A percentile compares a stretch with the other conserved stretches of the same genome.
These are phyloP conservation scores for Lichtheimia hyalospora DNA, from an alignment of 371 early-diverging fungal species.

Conservation along the genomic window DNA sequence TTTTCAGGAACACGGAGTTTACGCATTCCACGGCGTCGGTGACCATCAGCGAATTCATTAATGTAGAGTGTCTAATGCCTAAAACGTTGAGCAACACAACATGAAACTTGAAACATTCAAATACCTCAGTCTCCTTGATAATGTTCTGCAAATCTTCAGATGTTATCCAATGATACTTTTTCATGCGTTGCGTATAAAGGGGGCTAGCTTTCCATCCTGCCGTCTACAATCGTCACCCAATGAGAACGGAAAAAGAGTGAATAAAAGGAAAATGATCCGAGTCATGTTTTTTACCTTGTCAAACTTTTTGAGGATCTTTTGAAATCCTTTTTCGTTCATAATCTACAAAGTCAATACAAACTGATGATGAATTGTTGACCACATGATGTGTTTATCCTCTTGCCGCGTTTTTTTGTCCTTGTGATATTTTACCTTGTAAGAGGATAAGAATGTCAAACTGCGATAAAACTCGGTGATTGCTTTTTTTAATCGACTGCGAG, in stretches of 20 bases:
- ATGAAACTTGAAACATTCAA: background rate
- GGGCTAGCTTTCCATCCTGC: conserved; percentile 52
- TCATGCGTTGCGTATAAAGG: conserved; percentile 54
- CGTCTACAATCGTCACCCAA: conserved; percentile 17
- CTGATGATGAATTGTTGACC: too few species aligned
- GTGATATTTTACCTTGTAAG: conserved; percentile 55
- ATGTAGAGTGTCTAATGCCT: conserved; percentile 54
- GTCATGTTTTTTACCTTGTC: conserved; percentile 52
- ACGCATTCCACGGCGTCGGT: conserved; percentile 67
- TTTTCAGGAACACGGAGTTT: conserved; percentile 63
- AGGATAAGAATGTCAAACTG: conserved; percentile 71
- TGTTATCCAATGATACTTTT: conserved; percentile 61
- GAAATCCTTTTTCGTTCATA: conserved; percentile 73
- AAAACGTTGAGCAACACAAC: too few species aligned
- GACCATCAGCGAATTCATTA: conserved; percentile 65
- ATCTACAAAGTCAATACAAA: conserved; percentile 23
- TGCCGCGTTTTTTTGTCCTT: too few species aligned
- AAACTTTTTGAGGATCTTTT: conserved; percentile 81
- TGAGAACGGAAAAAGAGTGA: background rate
- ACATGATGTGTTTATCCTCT: too few species aligned
- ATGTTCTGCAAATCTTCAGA: conserved; percentile 55
- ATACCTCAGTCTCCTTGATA: conserved; percentile 62
- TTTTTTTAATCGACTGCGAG: conserved; percentile 65
- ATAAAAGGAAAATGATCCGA: too few species aligned
- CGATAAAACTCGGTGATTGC: conserved; percentile 80